These are phyloP conservation scores for Zoysia pacifica DNA, from an alignment of 176 grass and related monocot genomes.

Conservation along the genomic window DNA sequence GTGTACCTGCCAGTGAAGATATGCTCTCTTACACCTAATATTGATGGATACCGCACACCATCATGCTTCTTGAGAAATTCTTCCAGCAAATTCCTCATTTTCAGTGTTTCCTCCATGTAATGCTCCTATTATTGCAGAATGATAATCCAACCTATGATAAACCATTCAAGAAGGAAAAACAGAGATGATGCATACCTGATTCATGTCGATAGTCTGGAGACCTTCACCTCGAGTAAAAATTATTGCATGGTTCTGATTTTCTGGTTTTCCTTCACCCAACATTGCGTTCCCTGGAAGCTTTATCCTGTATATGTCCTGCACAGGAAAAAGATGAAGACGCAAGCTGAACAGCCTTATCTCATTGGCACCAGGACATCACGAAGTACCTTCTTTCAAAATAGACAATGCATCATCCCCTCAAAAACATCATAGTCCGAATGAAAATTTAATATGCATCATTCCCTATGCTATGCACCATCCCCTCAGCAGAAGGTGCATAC, in stretches of 20 bases:
- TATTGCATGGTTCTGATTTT: conserved; percentile 99
- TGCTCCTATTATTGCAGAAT: conserved; percentile 60
- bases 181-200: conserved; percentile 65
- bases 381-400: conserved; percentile 23
- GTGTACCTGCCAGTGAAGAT: conserved; percentile 91
- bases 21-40: conserved; percentile 96
- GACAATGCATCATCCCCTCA: not conserved
- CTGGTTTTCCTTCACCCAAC: conserved; percentile 93
- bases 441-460: not conserved
- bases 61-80: conserved; percentile 94
- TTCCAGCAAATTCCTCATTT: conserved; percentile 98
- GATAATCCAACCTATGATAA: not conserved
- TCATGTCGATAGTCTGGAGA: conserved; percentile 98
- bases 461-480: not conserved
- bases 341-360: conserved; percentile 23
- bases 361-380: not conserved
- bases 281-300: conserved; percentile 94
- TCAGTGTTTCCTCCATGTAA: conserved; percentile 95
- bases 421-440: not conserved
- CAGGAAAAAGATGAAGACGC: conserved; percentile 24
- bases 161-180: not conserved
- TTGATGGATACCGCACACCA: conserved; percentile 89
- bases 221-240: conserved; percentile 96
- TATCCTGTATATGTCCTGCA: conserved; percentile 90
- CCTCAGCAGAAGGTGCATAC: not conserved